phyloP scores from a whole-genome alignment of 768 basidiomycete genomes.

The Tricholoma furcatifolium region DNA sequence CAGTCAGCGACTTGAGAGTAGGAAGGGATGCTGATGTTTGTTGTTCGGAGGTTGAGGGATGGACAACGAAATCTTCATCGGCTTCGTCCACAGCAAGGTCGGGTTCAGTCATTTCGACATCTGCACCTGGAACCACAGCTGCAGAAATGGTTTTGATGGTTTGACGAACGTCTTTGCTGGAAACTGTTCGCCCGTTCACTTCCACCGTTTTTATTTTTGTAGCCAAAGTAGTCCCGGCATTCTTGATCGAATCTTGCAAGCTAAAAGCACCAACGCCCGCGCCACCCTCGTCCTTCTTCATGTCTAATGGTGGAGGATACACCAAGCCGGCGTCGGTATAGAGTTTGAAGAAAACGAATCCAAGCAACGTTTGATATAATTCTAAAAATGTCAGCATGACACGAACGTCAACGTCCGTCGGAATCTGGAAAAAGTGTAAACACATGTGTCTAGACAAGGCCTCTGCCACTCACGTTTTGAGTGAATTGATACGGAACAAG shows the following conservation, averaged over 20 bases:
- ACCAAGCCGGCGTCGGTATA: constrained; percentile 91
- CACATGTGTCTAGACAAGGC: neutral
- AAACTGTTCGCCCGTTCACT: constrained; percentile 41
- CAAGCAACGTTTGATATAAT: constrained; percentile 93
- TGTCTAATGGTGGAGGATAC: constrained; percentile 93
- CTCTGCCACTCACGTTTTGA: constrained; percentile 66
- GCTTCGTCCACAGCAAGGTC: constrained; percentile 32
- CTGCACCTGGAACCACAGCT: constrained; percentile 27
- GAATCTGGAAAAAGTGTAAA: constrained; percentile 55
- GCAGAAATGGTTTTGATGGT: constrained; percentile 56
- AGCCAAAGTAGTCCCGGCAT: constrained; percentile 38
- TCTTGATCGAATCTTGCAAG: constrained; percentile 50
- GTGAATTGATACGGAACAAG: constrained; percentile 97
- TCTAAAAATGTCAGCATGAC: constrained; percentile 99
- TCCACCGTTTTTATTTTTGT: constrained; percentile 48
- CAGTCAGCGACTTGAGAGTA: constrained; percentile 65
- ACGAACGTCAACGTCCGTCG: constrained; percentile 92
- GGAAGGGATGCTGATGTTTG: constrained; percentile 51
- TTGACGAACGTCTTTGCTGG: constrained; percentile 55
- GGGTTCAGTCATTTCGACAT: constrained; percentile 36
- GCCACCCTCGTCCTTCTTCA: constrained; percentile 75
- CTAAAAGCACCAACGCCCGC: constrained; percentile 89
- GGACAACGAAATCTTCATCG: constrained; percentile 70
- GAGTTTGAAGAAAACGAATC: constrained; percentile 97
- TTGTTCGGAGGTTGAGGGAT: constrained; percentile 51